Evolutionary conservation across 192 early-diverging fungal species (phyloP), one percentile per base, ranked within the genome.

Genomic region (Paraglomus brasilianum): DNA sequence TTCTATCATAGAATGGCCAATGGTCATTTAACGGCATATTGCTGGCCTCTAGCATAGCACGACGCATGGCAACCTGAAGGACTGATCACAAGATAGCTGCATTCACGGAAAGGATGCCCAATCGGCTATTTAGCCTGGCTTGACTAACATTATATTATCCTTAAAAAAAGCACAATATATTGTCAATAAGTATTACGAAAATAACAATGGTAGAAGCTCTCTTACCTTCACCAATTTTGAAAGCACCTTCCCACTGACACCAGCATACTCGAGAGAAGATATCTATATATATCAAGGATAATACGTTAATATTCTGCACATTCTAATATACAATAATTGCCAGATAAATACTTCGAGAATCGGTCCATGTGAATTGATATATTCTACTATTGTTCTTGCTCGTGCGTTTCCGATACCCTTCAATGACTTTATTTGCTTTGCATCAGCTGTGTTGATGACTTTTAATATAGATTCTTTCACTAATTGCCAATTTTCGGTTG

Each of bases 231-330:
- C 53, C 17, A 56, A 24, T 22, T 30, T 21, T 10, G 11, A 17
- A 56, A 56, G 11, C 10, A 56, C 53, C 21, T 56, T 56, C 11
- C 36, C 53, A 21, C 15, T 56, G 1, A 56, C 36, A 56, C 53
- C 53, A 11, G 53, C 53, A 56, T 56, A 21, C 21, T 30, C 19
- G 4, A 56, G 11, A 56, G 10, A 24, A 1, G 15, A 56, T 56
- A 56, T 17, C 53, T 56, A 21, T 6, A 21, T 11, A 56, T 1
- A 30, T 30, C 30, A 30, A 30, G 3, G 30, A 30, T 3, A 3
- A 30, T 30, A 30, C 30, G 3, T 30, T 30, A 30, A 30, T 30
- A 2, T 30, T 30, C 30, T 30, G 17, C 15, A 56, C 21, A 56
- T 19, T 17, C 53, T 19, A 2, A 24, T 56, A 56, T 22, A 11